Evolutionary conservation across 164 flowering plant genomes (phyloP).

Genomic region (Euptelea pleiosperma): DNA sequence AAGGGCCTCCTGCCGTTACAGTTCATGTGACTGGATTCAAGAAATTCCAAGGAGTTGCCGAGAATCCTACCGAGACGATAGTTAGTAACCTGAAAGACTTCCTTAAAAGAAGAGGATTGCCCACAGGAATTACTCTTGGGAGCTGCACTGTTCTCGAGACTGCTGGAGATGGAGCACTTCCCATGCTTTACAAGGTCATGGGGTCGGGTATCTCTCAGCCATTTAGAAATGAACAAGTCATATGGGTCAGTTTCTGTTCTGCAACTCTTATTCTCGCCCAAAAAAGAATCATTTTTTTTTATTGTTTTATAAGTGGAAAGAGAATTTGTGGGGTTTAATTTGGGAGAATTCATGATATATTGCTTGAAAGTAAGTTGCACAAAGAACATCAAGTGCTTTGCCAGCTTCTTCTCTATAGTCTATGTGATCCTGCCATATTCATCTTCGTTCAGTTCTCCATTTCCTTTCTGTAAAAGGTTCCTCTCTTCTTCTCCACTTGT

Average conservation of each 20-base stretch:
- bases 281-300: not conserved
- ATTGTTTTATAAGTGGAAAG: no score
- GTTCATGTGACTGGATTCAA: conserved; percentile 60
- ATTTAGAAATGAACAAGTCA: conserved; percentile 28
- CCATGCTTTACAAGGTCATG: conserved; percentile 36
- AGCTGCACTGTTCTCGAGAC: conserved; percentile 54
- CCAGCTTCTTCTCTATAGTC: no score
- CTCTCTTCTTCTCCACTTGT: no score
- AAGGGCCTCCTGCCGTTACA: conserved; percentile 38
- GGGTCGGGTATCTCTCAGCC: conserved; percentile 25
- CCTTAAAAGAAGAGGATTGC: conserved; percentile 34
- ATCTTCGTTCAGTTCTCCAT: no score
- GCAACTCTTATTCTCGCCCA: no score
- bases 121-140: conserved; percentile 43
- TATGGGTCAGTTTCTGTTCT: conserved; percentile 48
- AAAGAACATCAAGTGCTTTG: no score
- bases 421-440: no score
- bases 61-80: conserved; percentile 58
- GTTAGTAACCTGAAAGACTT: conserved; percentile 39
- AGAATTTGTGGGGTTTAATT: no score
- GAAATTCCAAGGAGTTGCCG: conserved; percentile 51
- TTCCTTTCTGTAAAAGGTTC: no score
- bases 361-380: no score
- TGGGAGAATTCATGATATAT: no score
- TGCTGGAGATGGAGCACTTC: conserved; percentile 52